Evolutionary conservation across 2,329 filamentous ascomycete genomes (phyloP).

Genomic region (Coniella lustricola): DNA sequence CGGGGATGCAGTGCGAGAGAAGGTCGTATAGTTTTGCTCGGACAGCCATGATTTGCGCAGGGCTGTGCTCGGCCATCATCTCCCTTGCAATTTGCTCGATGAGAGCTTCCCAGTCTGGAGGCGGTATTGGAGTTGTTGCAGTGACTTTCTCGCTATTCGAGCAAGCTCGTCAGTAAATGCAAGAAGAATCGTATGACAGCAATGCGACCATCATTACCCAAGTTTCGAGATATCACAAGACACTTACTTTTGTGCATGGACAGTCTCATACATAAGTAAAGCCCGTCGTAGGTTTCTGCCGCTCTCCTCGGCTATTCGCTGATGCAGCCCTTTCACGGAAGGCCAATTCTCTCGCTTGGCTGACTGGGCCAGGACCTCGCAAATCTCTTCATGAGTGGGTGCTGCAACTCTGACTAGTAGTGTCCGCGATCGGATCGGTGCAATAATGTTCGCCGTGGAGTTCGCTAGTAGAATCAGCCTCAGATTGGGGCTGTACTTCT

Average conservation of each 20-base stretch:
- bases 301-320: constrained; percentile 82
- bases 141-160: constrained; percentile 72
- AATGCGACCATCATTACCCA: neutral
- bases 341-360: constrained; percentile 79
- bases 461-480: constrained; percentile 89
- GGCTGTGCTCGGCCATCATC: constrained; percentile 89
- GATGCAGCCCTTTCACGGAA: constrained; percentile 67
- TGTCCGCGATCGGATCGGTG: constrained; percentile 90
- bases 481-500: constrained; percentile 96
- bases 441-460: constrained; percentile 96
- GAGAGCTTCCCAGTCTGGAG: constrained; percentile 93
- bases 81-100: constrained; percentile 86
- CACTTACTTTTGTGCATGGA: constrained; percentile 90
- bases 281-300: constrained; percentile 85
- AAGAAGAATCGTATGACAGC: neutral
- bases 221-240: too few relatives aligned
- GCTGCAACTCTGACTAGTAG: constrained; percentile 87
- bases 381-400: constrained; percentile 80
- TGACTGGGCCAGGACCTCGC: constrained; percentile 60
- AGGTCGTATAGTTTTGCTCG: constrained; percentile 95
- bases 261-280: constrained; percentile 92
- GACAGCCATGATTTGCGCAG: constrained; percentile 77
- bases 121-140: constrained; percentile 82
- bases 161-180: constrained; percentile 5
- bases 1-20: constrained; percentile 92